Base-by-base conservation (phyloP, 108 stramenopile genomes). In the Skeletonema costatum region DNA sequence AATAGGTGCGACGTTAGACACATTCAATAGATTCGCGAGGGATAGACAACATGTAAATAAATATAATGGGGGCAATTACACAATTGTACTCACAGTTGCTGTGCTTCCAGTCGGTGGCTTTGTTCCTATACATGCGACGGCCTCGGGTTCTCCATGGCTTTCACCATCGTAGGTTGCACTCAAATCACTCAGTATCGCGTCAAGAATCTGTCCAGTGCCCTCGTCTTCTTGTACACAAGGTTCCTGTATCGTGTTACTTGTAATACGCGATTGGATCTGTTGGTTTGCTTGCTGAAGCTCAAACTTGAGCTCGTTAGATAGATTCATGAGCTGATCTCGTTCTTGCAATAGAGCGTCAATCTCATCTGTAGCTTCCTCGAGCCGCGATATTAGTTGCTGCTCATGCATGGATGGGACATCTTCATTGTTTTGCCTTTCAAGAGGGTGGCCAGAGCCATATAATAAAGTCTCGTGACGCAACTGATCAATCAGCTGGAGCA, bases 341-440 rank as follows among this genome's bases (percentile, higher is more conserved):
- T 80, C 71, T 31, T 63, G 21, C 7, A 80, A 42, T 25, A 80
- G 35, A 4, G 62, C 51, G 21, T 80, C 79, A 39, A 80, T 80
- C 16, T 80, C 73, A 56, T 74, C 53, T 19, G 73, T 61, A 13
- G 79, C 72, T 51, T 80, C 79, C 59, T 80, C 79, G n/a, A 80
- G 68, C 32, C 69, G 69, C 59, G 64, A 38, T 56, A 80, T 74
- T 7, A 80, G 60, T 38, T 74, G 68, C 60, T 73, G 66, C 67
- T 80, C 79, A 59, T 66, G 30, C 14, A 50, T 30, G 35, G 70
- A 68, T 21, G 71, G 60, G 25, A 25, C 30, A 30, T 60, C 33
- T 7, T 46, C 41, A 56, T 59, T n/a, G 41, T 76, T 48, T 12
- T 33, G 51, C 44, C 21, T 13, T 32, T 1, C 17, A 17, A 6